Conservation (phyloP, 768 basidiomycete genomes). For the Cantharellus anzutake region DNA sequence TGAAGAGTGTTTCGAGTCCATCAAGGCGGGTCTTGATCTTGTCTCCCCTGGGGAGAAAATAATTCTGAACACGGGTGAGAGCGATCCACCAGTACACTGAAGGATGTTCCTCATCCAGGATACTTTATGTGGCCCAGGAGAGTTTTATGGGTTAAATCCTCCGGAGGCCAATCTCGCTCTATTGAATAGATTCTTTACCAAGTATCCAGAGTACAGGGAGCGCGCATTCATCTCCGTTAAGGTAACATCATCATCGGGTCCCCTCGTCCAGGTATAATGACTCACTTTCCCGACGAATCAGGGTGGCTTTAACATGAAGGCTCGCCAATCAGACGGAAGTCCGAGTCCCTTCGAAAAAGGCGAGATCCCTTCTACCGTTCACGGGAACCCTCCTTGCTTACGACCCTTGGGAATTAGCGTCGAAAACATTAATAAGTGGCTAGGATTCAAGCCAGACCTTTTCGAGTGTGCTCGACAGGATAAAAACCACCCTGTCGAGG, state of each 20-base stretch:
- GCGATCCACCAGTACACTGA: not conserved
- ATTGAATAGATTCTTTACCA: conserved; percentile 20
- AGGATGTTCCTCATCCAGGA: not conserved
- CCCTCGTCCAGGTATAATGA: not conserved
- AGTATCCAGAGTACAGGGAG: conserved; percentile 16
- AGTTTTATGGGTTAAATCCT: conserved; percentile 20
- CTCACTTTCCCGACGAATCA: not conserved
- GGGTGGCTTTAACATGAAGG: not conserved
- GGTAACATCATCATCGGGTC: conserved; percentile 13
- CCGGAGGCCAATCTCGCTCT: conserved; percentile 19
- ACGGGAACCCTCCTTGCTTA: not conserved
- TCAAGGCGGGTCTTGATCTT: conserved; percentile 24
- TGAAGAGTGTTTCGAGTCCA: conserved; percentile 40
- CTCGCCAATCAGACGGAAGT: conserved; percentile 3
- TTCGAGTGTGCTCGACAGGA: conserved; percentile 37
- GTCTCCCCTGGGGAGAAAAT: conserved; percentile 24
- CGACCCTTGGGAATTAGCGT: conserved; percentile 20
- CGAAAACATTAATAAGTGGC: conserved; percentile 23
- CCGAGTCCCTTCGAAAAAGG: conserved; percentile 22
- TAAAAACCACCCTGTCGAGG: conserved; percentile 26
- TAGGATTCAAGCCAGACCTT: conserved; percentile 37
- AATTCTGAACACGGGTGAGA: conserved; percentile 30
- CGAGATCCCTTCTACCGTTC: not conserved
- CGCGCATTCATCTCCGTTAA: conserved; percentile 22
- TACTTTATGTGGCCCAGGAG: conserved; percentile 14